These are phyloP conservation scores for Cladorrhinum sp. DNA, from an alignment of 2,329 filamentous ascomycete genomes.

Conservation along the genomic window DNA sequence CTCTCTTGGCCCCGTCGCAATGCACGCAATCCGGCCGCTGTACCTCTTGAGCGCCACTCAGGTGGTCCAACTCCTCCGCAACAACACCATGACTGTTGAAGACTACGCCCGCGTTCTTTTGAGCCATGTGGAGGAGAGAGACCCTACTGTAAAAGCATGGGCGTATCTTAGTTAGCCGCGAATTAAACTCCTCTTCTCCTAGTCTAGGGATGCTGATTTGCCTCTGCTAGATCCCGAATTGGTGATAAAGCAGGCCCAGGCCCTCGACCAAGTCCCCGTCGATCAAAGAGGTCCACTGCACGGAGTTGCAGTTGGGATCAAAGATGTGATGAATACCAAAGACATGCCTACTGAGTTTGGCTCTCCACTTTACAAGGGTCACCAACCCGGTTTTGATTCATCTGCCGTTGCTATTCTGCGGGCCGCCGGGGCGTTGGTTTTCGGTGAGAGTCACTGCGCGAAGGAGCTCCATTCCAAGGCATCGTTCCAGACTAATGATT, in stretches of 20 bases:
- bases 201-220: too few species aligned
- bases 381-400: slow-evolving; percentile 49
- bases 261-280: slow-evolving; percentile 50
- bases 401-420: slow-evolving; percentile 50
- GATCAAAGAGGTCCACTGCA: too few species aligned
- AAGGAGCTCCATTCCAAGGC: too few species aligned
- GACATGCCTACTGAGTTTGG: slow-evolving; percentile 58
- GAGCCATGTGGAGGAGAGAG: slow-evolving; percentile 41
- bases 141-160: slow-evolving; percentile 51
- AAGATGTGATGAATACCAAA: slow-evolving; percentile 59
- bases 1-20: too few species aligned
- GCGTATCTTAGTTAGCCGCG: slow-evolving; percentile 49
- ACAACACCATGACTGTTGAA: slow-evolving; percentile 39
- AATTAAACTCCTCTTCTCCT: too few species aligned
- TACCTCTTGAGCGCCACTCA: background rate
- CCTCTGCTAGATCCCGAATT: too few species aligned
- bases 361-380: slow-evolving; percentile 51
- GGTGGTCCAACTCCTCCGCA: background rate
- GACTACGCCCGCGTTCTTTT: slow-evolving; percentile 48
- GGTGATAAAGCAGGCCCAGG: slow-evolving; percentile 47
- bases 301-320: slow-evolving; percentile 40
- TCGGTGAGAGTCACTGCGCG: too few species aligned
- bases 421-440: slow-evolving; percentile 53
- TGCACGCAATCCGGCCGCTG: too few species aligned
- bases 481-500: too few species aligned